Base-by-base conservation (phyloP, 345 rosid species). In the Linum lewisii region DNA sequence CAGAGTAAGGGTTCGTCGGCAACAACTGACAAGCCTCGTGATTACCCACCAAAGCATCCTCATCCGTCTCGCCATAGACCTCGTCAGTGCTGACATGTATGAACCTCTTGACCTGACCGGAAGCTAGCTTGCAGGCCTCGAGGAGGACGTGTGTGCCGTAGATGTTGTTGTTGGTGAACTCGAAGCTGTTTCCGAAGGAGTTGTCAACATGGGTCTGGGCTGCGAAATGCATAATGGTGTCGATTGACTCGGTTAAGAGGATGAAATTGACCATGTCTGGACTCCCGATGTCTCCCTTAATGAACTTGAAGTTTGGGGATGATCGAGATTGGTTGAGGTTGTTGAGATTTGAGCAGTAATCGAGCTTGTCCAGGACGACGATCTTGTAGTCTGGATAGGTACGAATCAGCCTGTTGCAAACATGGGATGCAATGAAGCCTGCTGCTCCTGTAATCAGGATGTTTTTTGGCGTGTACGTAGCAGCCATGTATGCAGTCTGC, bases 401-500 rank as follows among this genome's bases (percentile, higher is more conserved):
- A 5, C 34, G 5, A 8, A 29, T 29, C 7, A 29, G 34, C 34
- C 34, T 29, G 53, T 60, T 60, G 63, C 63, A 60, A 4, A 60
- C 63, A 38, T 60, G 63, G 51, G 63, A 60, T 1, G 63, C 63
- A 15, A 60, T 60, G 63, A 60, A 60, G 13, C 63, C 63, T 42
- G 63, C 63, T 6, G 63, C 63, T 16, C 63, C 63, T 21, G 63
- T 60, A 2, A 60, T 60, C 34, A 60, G 63, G 52, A 60, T 60
- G 54, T 24, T 60, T 32, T 60, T 60, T 24, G 63, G 63, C 21
- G 38, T 60, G 53, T 60, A 45, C 18, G 52, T 29, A 23, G 63
- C 34, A 23, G 63, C 34, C 34, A 29, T 29, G 34, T 29, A 5
- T n/a, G n/a, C n/a, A n/a, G n/a, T 26, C 32, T 29, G 34, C 7